Percentiles rank a stretch among this genome's conserved stretches.
phyloP scores from a whole-genome alignment of 768 basidiomycete species.

The Termitomyces eurrhizus region DNA sequence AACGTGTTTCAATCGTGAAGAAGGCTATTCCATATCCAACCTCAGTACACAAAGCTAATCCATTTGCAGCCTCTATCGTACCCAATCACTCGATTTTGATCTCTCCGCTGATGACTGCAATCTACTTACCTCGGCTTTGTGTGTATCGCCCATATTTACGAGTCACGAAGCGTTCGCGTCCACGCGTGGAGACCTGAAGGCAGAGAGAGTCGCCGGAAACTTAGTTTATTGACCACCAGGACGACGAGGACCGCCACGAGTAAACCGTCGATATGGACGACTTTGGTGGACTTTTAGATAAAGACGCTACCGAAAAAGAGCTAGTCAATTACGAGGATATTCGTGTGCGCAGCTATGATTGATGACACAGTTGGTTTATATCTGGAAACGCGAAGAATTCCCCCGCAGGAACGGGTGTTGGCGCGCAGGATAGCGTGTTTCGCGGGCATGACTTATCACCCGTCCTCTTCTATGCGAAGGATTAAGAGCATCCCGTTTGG shows the following conservation, averaged over 20 bases:
- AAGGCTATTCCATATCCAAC: not conserved
- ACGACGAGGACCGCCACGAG: not conserved
- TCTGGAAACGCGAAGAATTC: not conserved
- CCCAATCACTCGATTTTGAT: conserved; percentile 27
- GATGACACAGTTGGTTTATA: too few species aligned
- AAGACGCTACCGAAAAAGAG: not conserved
- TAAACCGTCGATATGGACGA: not conserved
- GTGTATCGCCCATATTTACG: conserved; percentile 70
- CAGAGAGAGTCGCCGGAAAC: not conserved
- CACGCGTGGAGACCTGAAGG: conserved; percentile 28
- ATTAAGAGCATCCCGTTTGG: not conserved
- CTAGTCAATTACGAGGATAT: not conserved
- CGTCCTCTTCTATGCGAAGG: too few species aligned
- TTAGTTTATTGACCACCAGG: not conserved
- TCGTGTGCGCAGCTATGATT: fast-evolving
- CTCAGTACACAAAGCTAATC: not conserved
- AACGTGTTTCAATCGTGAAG: not conserved
- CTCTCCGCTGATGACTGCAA: conserved; percentile 49
- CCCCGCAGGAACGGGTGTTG: not conserved
- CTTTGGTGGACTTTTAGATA: not conserved
- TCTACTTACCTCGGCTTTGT: conserved; percentile 30
- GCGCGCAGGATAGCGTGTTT: not conserved
- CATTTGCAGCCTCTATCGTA: conserved; percentile 41
- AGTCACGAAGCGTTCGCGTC: conserved; percentile 46
- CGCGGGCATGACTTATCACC: not conserved